Conservation (phyloP, 768 basidiomycete species). For the Pulveroboletus sp. region DNA sequence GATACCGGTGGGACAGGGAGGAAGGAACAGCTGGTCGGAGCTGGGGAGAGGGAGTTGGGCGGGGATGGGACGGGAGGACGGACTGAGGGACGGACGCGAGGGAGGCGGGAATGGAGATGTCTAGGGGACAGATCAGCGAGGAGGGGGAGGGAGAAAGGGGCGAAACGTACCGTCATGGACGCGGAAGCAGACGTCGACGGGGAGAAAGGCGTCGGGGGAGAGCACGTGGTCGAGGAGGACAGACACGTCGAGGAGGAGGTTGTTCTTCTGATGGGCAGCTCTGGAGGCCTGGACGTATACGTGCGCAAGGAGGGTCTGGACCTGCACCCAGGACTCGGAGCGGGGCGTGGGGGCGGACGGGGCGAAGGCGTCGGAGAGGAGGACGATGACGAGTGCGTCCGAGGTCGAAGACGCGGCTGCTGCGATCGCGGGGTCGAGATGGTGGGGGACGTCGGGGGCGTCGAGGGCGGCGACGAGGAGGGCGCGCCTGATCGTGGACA, state of each 20-base stretch:
- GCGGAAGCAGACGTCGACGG: conserved; percentile 39
- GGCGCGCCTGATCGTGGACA: conserved; percentile 8
- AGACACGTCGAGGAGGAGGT: conserved; percentile 71
- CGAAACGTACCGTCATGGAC: conserved; percentile 43
- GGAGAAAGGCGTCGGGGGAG: conserved; percentile 37
- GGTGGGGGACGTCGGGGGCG: conserved; percentile 47
- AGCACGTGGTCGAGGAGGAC: conserved; percentile 66
- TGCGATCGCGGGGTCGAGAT: conserved; percentile 52
- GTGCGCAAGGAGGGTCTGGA: conserved; percentile 76
- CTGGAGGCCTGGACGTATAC: conserved; percentile 85
- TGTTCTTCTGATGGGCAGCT: conserved; percentile 61
- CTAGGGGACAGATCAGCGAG: conserved; percentile 7
- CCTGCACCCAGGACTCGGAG: conserved; percentile 53
- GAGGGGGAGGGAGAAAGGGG: not conserved
- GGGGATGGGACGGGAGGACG: conserved; percentile 12
- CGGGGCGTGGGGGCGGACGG: conserved; percentile 32
- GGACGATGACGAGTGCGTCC: conserved; percentile 54
- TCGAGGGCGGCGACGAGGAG: conserved; percentile 56
- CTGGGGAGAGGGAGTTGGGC: not conserved
- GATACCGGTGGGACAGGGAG: conserved; percentile 33
- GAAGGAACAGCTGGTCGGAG: not conserved
- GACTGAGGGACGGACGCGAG: conserved; percentile 36
- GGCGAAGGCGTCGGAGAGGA: conserved; percentile 62
- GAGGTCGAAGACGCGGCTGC: conserved; percentile 43
- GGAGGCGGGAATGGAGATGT: conserved; percentile 40